Conservation (phyloP, 805 yeast species). For the Suhomyces canberraensis region DNA sequence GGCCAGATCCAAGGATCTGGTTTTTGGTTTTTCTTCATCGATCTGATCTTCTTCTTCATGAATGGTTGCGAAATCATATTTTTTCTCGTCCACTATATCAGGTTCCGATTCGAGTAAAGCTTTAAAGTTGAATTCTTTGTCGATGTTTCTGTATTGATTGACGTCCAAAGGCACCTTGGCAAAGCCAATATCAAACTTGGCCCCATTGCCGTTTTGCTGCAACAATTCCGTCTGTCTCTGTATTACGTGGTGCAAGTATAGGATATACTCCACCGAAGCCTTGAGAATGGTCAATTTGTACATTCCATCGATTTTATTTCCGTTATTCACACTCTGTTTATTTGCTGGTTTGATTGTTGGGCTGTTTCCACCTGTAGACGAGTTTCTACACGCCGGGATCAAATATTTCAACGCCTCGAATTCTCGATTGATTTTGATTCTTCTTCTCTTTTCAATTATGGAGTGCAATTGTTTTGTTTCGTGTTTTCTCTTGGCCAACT, state of each 20-base stretch:
- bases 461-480: constrained; percentile 57
- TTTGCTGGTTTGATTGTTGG: constrained; percentile 17
- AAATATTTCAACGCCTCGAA: constrained; percentile 75
- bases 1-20: neutral
- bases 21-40: neutral
- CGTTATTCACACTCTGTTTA: constrained; percentile 18
- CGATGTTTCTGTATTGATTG: constrained; percentile 57
- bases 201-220: constrained; percentile 10
- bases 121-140: constrained; percentile 52
- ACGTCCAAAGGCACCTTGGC: constrained; percentile 56
- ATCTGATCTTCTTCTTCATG: constrained; percentile 7
- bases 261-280: constrained; percentile 78
- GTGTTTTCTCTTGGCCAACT: constrained; percentile 37
- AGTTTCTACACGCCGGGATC: constrained; percentile 73
- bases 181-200: constrained; percentile 43
- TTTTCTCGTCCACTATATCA: neutral
- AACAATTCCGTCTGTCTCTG: constrained; percentile 49
- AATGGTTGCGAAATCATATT: constrained; percentile 7
- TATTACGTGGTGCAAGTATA: constrained; percentile 61
- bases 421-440: constrained; percentile 77
- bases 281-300: constrained; percentile 78
- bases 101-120: constrained; percentile 14
- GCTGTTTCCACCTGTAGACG: constrained; percentile 24
- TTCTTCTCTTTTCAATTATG: constrained; percentile 73
- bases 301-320: constrained; percentile 56